Base-by-base conservation (phyloP, 129 eudicot genomes). In the Chrysanthemum lavandulifolium region DNA sequence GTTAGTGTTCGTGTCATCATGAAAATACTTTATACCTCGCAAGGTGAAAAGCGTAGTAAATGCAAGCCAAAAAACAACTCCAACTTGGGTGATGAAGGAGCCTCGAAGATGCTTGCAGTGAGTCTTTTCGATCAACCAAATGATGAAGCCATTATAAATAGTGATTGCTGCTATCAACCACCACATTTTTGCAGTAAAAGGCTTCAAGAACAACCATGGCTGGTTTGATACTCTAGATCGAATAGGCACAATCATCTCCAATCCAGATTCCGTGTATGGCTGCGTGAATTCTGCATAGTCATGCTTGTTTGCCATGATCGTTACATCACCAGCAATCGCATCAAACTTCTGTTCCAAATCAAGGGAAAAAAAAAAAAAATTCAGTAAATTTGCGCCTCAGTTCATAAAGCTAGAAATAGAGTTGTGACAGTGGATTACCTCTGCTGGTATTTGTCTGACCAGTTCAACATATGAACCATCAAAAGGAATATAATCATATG, bases 131-230 rank as follows among this genome's bases (percentile, higher is more conserved):
- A 86, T 72, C 68, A 83, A 66, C 88, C 86, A 86, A 18, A 86
- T 78, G 43, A 86, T 74, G 50, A 81, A 61, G 66, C 83, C 83
- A 0, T 80, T 86, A 21, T 81, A 83, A 31, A 83, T 43, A 49
- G 86, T 63, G 33, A 83, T 65, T 23, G 79, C 76, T 58, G 59
- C 83, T 15, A 86, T 81, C 9, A 80, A 48, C 52, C 69, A 67
- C 91, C 91, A 86, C 91, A 86, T 75, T 75, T 72, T 67, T 47
- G 48, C 2, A 4, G 86, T 81, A 68, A 86, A 86, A 57, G 91
- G 88, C 82, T 83, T 75, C 74, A 83, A 23, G 72, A 86, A 86
- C 55, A 86, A 78, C 88, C 88, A 83, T 73, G 80, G 71, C 73
- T 72, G 81, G 45, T 80, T 76, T 2, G 76, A 61, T 78, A 78